A percentile compares a stretch with the other conserved stretches of the same genome.
phyloP scores from a whole-genome alignment of 495 filamentous ascomycete species.

The Aspergillus egyptiacus region DNA sequence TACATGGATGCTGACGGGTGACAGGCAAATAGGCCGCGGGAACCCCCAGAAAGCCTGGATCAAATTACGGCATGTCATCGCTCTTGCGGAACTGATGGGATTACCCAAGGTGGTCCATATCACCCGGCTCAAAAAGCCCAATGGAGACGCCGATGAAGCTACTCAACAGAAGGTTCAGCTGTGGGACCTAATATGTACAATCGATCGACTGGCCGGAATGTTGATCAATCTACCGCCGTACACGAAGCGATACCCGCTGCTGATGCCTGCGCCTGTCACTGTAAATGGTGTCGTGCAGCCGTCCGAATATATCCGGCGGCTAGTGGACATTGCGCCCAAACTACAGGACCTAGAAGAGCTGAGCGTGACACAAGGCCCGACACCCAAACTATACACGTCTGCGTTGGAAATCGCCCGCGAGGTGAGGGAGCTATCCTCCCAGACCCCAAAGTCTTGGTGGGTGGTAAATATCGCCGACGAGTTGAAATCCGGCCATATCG shows the following conservation, averaged over 20 bases:
- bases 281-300: constrained; percentile 23
- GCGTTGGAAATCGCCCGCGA: constrained; percentile 19
- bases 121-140: constrained; percentile 6
- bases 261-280: constrained; percentile 5
- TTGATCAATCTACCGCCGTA: constrained; percentile 26
- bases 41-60: constrained; percentile 27
- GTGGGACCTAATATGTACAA: constrained; percentile 26
- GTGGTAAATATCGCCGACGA: background rate
- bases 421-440: constrained; percentile 19
- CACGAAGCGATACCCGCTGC: constrained; percentile 16
- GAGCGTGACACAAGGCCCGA: constrained; percentile 3
- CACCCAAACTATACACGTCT: constrained; percentile 13
- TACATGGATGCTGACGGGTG: background rate
- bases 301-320: constrained; percentile 17
- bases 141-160: background rate
- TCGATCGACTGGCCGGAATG: constrained; percentile 25
- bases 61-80: constrained; percentile 20
- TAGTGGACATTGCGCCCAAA: constrained; percentile 22
- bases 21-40: constrained; percentile 22
- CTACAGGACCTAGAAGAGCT: constrained; percentile 26
- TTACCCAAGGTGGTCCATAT: constrained; percentile 16
- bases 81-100: constrained; percentile 28
- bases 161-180: constrained; percentile 15
- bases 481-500: constrained; percentile 18
- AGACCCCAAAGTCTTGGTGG: constrained; percentile 26